Base-by-base conservation (phyloP, 306 rosid species). In the Glycine soja region DNA sequence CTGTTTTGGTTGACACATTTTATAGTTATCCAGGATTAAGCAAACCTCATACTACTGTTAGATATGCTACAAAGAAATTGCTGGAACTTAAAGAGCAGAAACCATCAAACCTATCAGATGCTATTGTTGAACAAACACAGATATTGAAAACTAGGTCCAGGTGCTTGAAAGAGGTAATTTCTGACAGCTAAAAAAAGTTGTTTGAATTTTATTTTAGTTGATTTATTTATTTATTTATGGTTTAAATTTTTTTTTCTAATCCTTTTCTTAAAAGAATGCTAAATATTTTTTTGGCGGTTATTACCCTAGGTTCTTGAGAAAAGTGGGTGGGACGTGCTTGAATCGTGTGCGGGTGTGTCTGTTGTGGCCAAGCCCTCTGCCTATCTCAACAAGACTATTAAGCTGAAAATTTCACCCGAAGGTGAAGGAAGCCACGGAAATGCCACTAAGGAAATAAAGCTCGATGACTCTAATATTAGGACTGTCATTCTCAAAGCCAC, bases 241-340 rank as follows among this genome's bases (percentile, higher is more conserved):
- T 19, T 64, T 40, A 30, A 5, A 36, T 73, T 50, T 38, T 67
- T 34, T 40, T 16, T 4, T 57, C 10, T 59, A 24, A 24, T 48
- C 72, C 71, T 40, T 51, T 45, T 52, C 18, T 63, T 63, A 43
- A 62, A 83, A 62, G 54, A 83, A 54, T 42, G 59, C 51, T 76
- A 3, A 38, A 38, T 24, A n/a, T 36, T 46, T 54, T 63, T 69
- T 50, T 48, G 14, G 42, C 42, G 10, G 12, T 63, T 80, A n/a
- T 67, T 83, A 70, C 75, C 53, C 16, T 75, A 93, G 99, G 88
- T 80, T 18, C 91, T 95, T 73, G 91, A 89, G 92, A 88, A 81
- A 43, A 83, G 87, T 76, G 98, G 98, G 38, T 95, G 99, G 99
- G 98, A 93, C 9, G 96, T 90, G 80, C 87, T 95, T 53, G 91